Percentiles rank a stretch among this genome's conserved stretches.
Evolutionary conservation across 805 yeast species (phyloP).

Genomic region (Candida sithepensis): DNA sequence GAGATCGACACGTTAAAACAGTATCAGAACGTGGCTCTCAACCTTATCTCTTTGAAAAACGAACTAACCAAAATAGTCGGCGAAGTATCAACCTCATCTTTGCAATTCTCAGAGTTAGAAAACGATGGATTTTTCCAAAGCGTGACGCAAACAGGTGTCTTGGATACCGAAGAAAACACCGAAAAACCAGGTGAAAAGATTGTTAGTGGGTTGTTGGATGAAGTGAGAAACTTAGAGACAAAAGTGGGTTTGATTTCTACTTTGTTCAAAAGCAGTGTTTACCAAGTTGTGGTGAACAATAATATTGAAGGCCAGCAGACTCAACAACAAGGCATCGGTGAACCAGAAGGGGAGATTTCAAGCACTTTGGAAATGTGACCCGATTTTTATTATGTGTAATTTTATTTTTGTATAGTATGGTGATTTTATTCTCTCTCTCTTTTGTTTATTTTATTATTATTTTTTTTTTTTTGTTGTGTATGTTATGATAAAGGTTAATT

Average conservation of each 20-base stretch:
- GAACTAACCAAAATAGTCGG: constrained; percentile 21
- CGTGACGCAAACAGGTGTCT: not conserved
- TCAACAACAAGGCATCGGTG: not conserved
- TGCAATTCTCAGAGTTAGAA: not conserved
- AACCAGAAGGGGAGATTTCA: not conserved
- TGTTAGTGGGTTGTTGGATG: constrained; percentile 12
- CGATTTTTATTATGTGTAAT: not conserved
- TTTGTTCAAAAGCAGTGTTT: constrained; percentile 31
- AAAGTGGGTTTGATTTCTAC: constrained; percentile 29
- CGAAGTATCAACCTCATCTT: constrained; percentile 8
- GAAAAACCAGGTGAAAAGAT: not conserved
- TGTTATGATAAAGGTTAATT: no score
- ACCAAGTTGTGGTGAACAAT: constrained; percentile 21
- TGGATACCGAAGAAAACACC: not conserved
- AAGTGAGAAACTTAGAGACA: constrained; percentile 20
- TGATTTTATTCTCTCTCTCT: not conserved
- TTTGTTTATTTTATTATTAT: not conserved
- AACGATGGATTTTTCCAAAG: constrained; percentile 1
- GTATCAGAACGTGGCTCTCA: constrained; percentile 36
- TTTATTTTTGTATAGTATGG: not conserved
- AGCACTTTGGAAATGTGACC: not conserved
- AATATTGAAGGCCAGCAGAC: constrained; percentile 4
- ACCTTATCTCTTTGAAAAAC: constrained; percentile 25
- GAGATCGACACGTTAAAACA: constrained; percentile 36
- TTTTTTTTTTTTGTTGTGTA: not conserved